These are phyloP conservation scores for Neofusicoccum kwambonambiense DNA, from an alignment of 2,329 filamentous ascomycete genomes.

Conservation along the genomic window DNA sequence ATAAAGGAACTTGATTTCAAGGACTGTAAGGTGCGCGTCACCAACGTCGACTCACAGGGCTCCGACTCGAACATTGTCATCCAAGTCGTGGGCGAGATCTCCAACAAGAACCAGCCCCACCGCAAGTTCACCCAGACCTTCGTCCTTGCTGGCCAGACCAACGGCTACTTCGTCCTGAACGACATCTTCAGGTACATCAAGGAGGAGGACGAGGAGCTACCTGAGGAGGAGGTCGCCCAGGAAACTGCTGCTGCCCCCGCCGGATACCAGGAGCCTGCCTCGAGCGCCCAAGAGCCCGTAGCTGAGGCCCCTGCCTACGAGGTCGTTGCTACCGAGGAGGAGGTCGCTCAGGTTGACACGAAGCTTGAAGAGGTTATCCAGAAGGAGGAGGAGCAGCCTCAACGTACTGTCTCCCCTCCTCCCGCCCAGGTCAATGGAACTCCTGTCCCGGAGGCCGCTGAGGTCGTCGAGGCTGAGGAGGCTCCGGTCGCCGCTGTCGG, in stretches of 20 bases:
- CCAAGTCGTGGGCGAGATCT: slow-evolving; percentile 96
- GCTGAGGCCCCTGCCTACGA: slow-evolving; percentile 36
- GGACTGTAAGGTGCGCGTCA: slow-evolving; percentile 96
- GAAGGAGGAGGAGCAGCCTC: slow-evolving; percentile 26
- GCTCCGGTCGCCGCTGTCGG: slow-evolving; percentile 33
- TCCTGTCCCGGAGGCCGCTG: slow-evolving; percentile 33
- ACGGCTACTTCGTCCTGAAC: slow-evolving; percentile 97
- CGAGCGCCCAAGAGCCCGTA: slow-evolving; percentile 33
- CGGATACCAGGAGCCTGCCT: slow-evolving; percentile 42
- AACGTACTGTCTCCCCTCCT: slow-evolving; percentile 26
- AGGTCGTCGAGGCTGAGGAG: slow-evolving; percentile 40
- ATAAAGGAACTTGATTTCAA: slow-evolving; percentile 93
- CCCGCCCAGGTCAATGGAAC: slow-evolving; percentile 38
- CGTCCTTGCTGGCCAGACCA: slow-evolving; percentile 91
- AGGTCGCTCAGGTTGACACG: slow-evolving; percentile 60
- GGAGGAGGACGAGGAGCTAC: slow-evolving; percentile 73
- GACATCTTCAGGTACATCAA: slow-evolving; percentile 95
- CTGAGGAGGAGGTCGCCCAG: slow-evolving; percentile 37
- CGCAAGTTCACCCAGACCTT: slow-evolving; percentile 99
- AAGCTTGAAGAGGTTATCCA: slow-evolving; percentile 66
- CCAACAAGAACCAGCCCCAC: slow-evolving; percentile 85
- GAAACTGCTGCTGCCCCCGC: slow-evolving; percentile 34
- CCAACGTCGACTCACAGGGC: slow-evolving; percentile 95
- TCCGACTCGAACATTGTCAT: slow-evolving; percentile 94
- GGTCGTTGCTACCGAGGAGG: slow-evolving; percentile 44